A percentile compares a stretch with the other conserved stretches of the same genome.
Conservation (phyloP, 2,329 filamentous ascomycete species). For the Aspergillus luchuensis region DNA sequence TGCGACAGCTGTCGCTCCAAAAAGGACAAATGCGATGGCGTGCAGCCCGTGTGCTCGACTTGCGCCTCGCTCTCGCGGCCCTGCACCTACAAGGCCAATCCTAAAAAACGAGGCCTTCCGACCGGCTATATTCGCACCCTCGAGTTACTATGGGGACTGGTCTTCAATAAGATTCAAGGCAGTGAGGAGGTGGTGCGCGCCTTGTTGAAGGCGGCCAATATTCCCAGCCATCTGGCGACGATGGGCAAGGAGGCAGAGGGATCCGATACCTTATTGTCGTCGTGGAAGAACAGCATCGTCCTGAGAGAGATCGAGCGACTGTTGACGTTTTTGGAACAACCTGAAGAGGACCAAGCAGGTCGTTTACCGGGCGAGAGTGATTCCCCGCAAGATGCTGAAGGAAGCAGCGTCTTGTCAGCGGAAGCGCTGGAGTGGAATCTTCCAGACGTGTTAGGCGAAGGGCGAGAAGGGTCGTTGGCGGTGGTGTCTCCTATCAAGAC, state of each 20-base stretch:
- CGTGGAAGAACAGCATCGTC: constrained; percentile 65
- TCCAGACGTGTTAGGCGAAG: constrained; percentile 27
- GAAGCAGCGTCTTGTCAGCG: constrained; percentile 29
- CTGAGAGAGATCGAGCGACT: constrained; percentile 65
- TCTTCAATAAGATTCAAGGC: constrained; percentile 64
- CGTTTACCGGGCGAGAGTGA: constrained; percentile 26
- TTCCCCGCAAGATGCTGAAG: constrained; percentile 34
- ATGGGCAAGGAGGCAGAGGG: constrained; percentile 48
- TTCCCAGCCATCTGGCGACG: constrained; percentile 36
- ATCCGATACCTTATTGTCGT: constrained; percentile 60
- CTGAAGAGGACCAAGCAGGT: constrained; percentile 39
- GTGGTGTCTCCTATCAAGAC: constrained; percentile 31
- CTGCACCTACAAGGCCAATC: constrained; percentile 72
- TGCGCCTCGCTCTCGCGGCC: constrained; percentile 64
- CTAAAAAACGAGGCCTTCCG: constrained; percentile 75
- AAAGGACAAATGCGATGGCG: constrained; percentile 73
- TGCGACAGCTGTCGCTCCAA: constrained; percentile 69
- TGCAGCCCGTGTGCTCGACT: constrained; percentile 66
- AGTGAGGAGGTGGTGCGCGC: constrained; percentile 60
- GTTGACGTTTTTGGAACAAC: constrained; percentile 50
- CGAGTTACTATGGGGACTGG: constrained; percentile 67
- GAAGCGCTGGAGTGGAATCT: constrained; percentile 39
- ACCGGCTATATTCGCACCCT: constrained; percentile 78
- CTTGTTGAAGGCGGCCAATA: constrained; percentile 54
- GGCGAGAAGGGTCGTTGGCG: constrained; percentile 23